Evolutionary conservation across 805 yeast species (phyloP), one percentile per base, ranked within the genome.

Genomic region (Ogataea ramenticola): DNA sequence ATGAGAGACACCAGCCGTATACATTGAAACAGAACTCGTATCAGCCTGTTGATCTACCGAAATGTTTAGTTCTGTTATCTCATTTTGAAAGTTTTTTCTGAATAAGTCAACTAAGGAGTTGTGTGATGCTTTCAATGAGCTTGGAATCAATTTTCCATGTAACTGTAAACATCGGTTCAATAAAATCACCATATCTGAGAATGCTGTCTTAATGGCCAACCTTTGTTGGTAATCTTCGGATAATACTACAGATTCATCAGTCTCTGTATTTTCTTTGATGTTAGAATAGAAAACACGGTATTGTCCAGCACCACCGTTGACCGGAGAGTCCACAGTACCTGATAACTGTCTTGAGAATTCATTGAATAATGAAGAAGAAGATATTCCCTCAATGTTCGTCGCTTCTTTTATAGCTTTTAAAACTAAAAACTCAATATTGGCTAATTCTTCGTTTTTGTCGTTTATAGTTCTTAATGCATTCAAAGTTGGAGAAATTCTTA

Each of bases 251-350:
- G 40, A 14, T 3, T 54, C 55, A 42, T 65, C 27, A 24, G 6
- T 24, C 27, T 24, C 59, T 22, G 60, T 64, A 8, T 60, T 62
- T 19, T 34, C 37, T n/a, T n/a, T n/a, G 3, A 19, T 9, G 40
- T 70, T 72, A 32, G 60, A 62, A 57, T 85, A 77, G 58, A 88
- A 86, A 2, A 75, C 75, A 44, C 90, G 72, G 63, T 85, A 88
- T 57, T 84, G 88, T 2, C 87, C 86, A 49, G 88, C 86, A 46
- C 96, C 96, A 31, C 96, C 96, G 58, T 88, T 88, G 6, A 88
- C 91, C 3, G 96, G 96, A 0, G 96, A 79, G 58, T 87, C 95
- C 43, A 89, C 90, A 0, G 96, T 86, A 36, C 96, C 96, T 3
- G 87, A 75, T 44, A 82, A 66, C 54, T 78, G 79, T 61, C 91